Evolutionary conservation across 2,329 filamentous ascomycete species (phyloP).

Genomic region (Diplodia scrobiculata): DNA sequence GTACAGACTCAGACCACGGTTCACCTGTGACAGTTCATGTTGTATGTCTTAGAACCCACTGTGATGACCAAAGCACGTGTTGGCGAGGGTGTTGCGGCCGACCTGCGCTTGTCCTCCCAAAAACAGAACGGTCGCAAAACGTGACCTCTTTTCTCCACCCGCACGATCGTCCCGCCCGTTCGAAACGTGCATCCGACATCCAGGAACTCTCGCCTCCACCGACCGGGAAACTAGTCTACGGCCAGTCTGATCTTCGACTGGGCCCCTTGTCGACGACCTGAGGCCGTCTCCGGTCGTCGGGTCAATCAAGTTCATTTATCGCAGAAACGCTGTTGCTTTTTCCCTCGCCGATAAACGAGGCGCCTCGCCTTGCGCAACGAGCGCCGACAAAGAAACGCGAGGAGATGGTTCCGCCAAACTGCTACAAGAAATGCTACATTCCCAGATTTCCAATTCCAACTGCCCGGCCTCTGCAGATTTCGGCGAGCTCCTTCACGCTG

Average conservation of each 20-base stretch:
- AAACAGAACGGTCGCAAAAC: constrained; percentile 2
- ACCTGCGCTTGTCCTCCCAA: background rate
- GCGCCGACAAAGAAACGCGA: background rate
- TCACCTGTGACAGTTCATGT: background rate
- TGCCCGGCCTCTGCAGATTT: too few species aligned
- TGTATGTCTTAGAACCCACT: background rate
- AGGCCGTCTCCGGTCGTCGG: background rate
- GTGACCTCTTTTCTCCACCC: background rate
- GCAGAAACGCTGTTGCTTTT: background rate
- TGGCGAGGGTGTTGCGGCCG: background rate
- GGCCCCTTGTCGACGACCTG: background rate
- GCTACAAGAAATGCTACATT: too few species aligned
- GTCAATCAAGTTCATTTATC: background rate
- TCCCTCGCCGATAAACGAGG: background rate
- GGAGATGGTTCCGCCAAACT: too few species aligned
- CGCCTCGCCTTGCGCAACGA: background rate
- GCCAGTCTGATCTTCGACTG: background rate
- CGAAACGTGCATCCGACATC: background rate
- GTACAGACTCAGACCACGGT: background rate
- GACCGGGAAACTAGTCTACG: background rate
- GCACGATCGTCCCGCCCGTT: background rate
- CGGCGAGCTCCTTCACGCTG: too few species aligned
- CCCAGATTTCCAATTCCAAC: too few species aligned
- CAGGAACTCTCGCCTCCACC: background rate
- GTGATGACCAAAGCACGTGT: background rate